Base-by-base conservation (phyloP, 345 rosid species). In the Adansonia digitata region DNA sequence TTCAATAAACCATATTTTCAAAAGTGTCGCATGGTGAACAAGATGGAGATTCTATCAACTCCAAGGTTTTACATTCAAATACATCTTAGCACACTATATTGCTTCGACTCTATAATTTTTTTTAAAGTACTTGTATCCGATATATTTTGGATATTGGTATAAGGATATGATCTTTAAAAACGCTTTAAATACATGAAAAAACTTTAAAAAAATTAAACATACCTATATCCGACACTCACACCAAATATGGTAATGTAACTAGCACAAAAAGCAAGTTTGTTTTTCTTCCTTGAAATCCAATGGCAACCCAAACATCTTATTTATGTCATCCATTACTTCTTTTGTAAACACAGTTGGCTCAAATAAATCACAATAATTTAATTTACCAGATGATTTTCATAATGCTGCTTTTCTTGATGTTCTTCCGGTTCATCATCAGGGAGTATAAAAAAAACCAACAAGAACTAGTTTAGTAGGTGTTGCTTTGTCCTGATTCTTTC, bases 311-410 rank as follows among this genome's bases (percentile, higher is more conserved):
- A 90, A 94, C 91, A 92, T 74, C 82, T 89, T 88, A 77, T 88
- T 89, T 70, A 92, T 92, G 55, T 90, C 97, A 84, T 94, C 91
- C 88, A 88, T 79, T 74, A 96, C 97, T 74, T 86, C 92, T 85
- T 92, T 91, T n/a, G 95, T 91, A 79, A 87, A 89, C 46, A 86
- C 9, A 2, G 97, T 94, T 77, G 97, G 92, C 84, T 92, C 91
- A 77, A 84, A 89, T 73, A 92, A 82, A 78, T 85, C 97, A 7
- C 27, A 27, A 27, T 84, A 89, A 35, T 81, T 77, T 74, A 71
- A 52, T 78, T 81, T 78, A 34, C 71, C 24, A 11, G 87, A 75
- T 66, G 82, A 48, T 49, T 35, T 84, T n/a, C 82, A 53, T 62
- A 81, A 77, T 76, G 62, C 66, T 9, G 77, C 26, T 22, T 71